Evolutionary conservation across 192 early-diverging fungal genomes (phyloP).

Genomic region (Coemansia sp.): DNA sequence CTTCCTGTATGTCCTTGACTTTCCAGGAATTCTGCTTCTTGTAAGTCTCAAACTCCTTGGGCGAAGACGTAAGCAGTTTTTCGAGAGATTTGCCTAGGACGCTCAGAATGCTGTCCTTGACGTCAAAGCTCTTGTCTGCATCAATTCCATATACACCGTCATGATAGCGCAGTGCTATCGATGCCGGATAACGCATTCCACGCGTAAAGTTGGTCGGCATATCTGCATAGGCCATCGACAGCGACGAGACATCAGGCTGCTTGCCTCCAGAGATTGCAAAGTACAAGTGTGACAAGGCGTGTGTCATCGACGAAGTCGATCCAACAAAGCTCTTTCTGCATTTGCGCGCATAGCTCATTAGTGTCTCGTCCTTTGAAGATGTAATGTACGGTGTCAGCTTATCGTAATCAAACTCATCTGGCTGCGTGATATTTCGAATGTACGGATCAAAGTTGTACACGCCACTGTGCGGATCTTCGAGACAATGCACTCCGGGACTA

Average conservation of each 20-base stretch:
- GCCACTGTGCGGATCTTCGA: slow-evolving; percentile 73
- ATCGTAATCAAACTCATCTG: slow-evolving; percentile 77
- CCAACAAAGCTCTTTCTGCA: slow-evolving; percentile 63
- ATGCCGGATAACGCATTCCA: slow-evolving; percentile 62
- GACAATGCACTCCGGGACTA: slow-evolving; percentile 76
- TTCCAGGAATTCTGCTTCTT: slow-evolving; percentile 59
- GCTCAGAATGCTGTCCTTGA: slow-evolving; percentile 68
- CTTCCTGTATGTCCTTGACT: slow-evolving; percentile 51
- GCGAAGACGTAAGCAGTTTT: slow-evolving; percentile 71
- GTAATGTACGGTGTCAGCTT: slow-evolving; percentile 76
- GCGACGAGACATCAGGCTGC: slow-evolving; percentile 55
- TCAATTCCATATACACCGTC: slow-evolving; percentile 80
- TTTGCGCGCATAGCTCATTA: slow-evolving; percentile 54
- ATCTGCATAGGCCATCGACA: slow-evolving; percentile 64
- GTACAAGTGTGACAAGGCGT: slow-evolving; percentile 72
- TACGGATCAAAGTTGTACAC: slow-evolving; percentile 81
- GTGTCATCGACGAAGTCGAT: slow-evolving; percentile 88
- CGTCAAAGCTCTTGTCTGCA: slow-evolving; percentile 73
- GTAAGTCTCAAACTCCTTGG: slow-evolving; percentile 66
- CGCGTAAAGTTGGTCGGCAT: slow-evolving; percentile 65
- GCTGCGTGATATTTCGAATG: slow-evolving; percentile 75
- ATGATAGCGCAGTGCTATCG: slow-evolving; percentile 66
- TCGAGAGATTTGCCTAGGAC: slow-evolving; percentile 85
- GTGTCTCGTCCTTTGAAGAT: slow-evolving; percentile 67
- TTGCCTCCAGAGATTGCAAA: slow-evolving; percentile 66